Evolutionary conservation across 2,329 filamentous ascomycete genomes (phyloP), one percentile per base, ranked within the genome.

Genomic region (Aureobasidium sp.): DNA sequence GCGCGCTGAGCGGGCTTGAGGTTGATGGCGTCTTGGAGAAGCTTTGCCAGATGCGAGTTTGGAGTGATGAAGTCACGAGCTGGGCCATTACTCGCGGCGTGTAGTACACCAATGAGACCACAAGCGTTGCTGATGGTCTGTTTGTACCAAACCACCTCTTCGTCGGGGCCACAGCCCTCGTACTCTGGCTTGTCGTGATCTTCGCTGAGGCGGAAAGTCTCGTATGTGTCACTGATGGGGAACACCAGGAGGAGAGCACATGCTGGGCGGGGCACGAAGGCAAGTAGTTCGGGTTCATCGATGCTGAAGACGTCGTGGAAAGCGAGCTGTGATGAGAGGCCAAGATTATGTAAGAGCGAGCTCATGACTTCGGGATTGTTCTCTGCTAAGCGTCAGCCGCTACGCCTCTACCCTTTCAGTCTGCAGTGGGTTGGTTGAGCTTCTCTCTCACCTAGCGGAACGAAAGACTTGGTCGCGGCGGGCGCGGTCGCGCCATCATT

Each of bases 71-170:
- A 83, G 3, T 77, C 75, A 61, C 82, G 77, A 0, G 89, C 87
- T 1, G 81, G 80, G 0, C 91, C 91, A 73, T 97, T 99, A 49
- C 82, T 81, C 0, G 90, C 84, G 21, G 87, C 89, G 72, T 97
- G 94, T 49, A 97, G 73, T 32, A 97, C 76, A 0, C 89, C 94
- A 78, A 97, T 96, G 48, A 96, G 77, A 0, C 93, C 93, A 73
- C 93, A 97, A 0, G 93, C 91, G 72, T 97, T 96, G 64, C 89
- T 84, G 69, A 97, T 97, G 0, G 92, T 97, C 78, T 97, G 93
- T 68, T 85, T 89, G 81, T 92, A 97, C 94, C 93, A 99, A 8
- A 96, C 70, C 0, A 97, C 90, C 5, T 90, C 87, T 71, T 97
- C 90, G 0, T 69, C 71, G 0, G 81, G 76, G 1, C 91, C 91